Base-by-base conservation (phyloP, 331 rosid species). In the Rhamnella rubrinervis region DNA sequence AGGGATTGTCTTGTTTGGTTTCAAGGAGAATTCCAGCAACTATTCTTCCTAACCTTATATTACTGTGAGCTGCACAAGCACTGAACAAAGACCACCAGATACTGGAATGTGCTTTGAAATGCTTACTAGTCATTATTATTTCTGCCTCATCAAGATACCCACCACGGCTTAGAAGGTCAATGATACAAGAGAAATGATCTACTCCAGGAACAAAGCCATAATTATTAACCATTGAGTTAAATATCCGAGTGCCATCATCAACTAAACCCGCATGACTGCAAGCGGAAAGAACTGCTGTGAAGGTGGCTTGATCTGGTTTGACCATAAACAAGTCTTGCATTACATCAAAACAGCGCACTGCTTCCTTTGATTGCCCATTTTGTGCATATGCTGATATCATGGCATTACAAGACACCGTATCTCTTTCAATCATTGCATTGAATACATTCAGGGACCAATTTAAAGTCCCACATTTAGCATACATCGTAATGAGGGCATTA, bases 11-110 rank as follows among this genome's bases (percentile, higher is more conserved):
- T 61, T 71, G 59, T 35, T 87, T 96, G 49, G 81, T 84, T 86
- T 88, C 92, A 49, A 91, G 82, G 9, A 91, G 80, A 71, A 83
- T 75, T 59, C 71, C 71, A 26, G 96, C 90, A 40, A 87, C 72
- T 25, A 70, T 89, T 80, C 92, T 87, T 77, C 93, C 96, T 18
- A 89, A 71, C 65, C 74, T 85, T 79, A 92, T 65, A 74, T 92
- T 83, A 52, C 88, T 90, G 66, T 89, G 88, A 68, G 91, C 86
- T 58, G 93, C 96, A 77, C 96, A 91, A 17, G 96, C 92, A 78
- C 97, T 87, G 64, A 91, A 83, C 81, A 91, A 74, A 25, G 96
- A 73, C 97, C 96, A 88, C 82, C 85, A 91, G 9, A 88, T 81
- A 58, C 85, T 78, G 37, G 91, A 72, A 74, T 89, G 86, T 49